Evolutionary conservation across 345 rosid species (phyloP).

Genomic region (Turnera subulata): DNA sequence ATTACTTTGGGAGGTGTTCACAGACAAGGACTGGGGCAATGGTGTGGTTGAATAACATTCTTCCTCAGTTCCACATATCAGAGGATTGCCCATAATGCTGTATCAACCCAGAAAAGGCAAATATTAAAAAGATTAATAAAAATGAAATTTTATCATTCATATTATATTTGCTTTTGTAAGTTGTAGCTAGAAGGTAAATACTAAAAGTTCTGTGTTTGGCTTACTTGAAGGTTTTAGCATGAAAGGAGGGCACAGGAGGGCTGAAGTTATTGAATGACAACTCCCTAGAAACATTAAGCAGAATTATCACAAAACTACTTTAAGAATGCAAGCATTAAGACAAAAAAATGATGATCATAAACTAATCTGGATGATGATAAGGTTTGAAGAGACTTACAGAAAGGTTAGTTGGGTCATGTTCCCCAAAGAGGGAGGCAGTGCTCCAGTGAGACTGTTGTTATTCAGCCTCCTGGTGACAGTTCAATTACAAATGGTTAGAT

Average conservation of each 20-base stretch:
- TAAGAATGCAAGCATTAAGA: background rate
- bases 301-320: too few relatives aligned
- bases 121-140: constrained; percentile 1
- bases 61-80: constrained; percentile 67
- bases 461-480: constrained; percentile 63
- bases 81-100: constrained; percentile 82
- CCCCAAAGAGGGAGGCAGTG: constrained; percentile 64
- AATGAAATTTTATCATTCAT: constrained; percentile 2
- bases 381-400: constrained; percentile 46
- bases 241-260: constrained; percentile 34
- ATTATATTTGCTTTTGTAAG: background rate
- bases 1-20: constrained; percentile 56
- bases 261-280: constrained; percentile 41
- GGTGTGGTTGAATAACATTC: constrained; percentile 61
- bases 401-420: constrained; percentile 77
- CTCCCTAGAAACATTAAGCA: constrained; percentile 27
- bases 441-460: constrained; percentile 67
- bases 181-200: background rate
- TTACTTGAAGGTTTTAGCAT: constrained; percentile 42
- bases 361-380: background rate
- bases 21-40: constrained; percentile 36
- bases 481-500: constrained; percentile 12
- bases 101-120: constrained; percentile 1
- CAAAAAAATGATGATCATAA: background rate
- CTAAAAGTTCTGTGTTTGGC: constrained; percentile 22